These are phyloP conservation scores for Tolypocladium tundrense DNA, from an alignment of 2,329 filamentous ascomycete species.

Conservation along the genomic window DNA sequence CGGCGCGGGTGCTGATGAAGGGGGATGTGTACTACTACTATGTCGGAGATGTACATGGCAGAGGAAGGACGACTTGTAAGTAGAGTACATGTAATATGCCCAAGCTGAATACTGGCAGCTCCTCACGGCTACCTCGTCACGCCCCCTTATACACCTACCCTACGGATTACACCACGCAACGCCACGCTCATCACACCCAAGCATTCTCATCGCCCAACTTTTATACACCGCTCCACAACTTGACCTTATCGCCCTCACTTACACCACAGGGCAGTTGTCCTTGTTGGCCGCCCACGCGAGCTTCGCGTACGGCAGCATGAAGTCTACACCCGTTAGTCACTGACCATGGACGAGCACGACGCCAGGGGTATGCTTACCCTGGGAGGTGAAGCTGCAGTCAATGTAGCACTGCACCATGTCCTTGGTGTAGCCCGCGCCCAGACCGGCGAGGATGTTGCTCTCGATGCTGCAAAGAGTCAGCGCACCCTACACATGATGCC, in stretches of 20 bases:
- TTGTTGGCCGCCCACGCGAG: conserved; percentile 24
- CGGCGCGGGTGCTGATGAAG: conserved; percentile 38
- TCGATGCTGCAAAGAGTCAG: conserved; percentile 21
- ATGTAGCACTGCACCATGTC: conserved; percentile 27
- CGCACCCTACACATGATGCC: background rate
- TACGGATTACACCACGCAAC: background rate
- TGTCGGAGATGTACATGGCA: background rate
- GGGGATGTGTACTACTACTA: conserved; percentile 31
- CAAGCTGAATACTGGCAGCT: no score
- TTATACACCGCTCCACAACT: background rate
- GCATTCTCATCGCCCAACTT: background rate
- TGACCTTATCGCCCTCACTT: background rate
- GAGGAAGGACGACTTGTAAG: background rate
- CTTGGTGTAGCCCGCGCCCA: conserved; percentile 24
- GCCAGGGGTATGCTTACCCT: conserved; percentile 9
- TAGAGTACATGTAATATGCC: background rate
- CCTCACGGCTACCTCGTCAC: background rate
- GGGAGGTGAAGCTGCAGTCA: conserved; percentile 26
- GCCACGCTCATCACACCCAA: background rate
- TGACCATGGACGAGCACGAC: background rate
- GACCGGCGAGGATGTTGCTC: conserved; percentile 22
- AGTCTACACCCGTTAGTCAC: conserved; percentile 12
- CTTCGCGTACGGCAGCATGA: conserved; percentile 27
- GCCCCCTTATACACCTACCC: background rate
- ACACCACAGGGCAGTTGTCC: conserved; percentile 22